A percentile compares a stretch with the other conserved stretches of the same genome.
Conservation (phyloP, 306 rosid genomes). For the Inga oerstediana region DNA sequence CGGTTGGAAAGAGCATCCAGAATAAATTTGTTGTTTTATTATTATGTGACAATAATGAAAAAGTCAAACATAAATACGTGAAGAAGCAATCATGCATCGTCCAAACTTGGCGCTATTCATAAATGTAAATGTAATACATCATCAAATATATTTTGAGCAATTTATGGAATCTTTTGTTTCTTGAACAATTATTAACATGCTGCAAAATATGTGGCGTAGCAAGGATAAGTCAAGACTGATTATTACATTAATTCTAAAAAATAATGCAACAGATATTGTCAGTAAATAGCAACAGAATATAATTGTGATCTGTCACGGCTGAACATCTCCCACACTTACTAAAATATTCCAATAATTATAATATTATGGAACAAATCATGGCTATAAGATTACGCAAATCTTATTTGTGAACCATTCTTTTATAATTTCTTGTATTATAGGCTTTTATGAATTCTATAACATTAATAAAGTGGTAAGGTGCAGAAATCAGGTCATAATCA, state of each 20-base stretch:
- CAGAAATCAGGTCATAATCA: too few species aligned
- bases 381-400: constrained; percentile 2
- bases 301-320: constrained; percentile 5
- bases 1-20: constrained; percentile 6
- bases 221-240: neutral
- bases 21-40: neutral
- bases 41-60: neutral
- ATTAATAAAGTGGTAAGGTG: neutral
- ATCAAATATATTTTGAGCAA: neutral
- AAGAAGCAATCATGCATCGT: neutral
- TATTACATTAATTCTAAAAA: neutral
- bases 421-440: neutral
- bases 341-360: constrained; percentile 3
- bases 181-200: neutral
- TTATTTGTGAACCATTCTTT: neutral
- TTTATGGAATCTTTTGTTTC: neutral
- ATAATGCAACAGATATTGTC: neutral
- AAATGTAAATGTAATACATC: neutral
- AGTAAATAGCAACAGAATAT: neutral
- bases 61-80: constrained; percentile 1
- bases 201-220: neutral
- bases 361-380: neutral
- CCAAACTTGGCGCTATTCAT: neutral
- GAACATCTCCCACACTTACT: neutral
- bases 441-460: neutral